Conservation (phyloP, 495 filamentous ascomycete genomes). For the Neurospora intermedia region DNA sequence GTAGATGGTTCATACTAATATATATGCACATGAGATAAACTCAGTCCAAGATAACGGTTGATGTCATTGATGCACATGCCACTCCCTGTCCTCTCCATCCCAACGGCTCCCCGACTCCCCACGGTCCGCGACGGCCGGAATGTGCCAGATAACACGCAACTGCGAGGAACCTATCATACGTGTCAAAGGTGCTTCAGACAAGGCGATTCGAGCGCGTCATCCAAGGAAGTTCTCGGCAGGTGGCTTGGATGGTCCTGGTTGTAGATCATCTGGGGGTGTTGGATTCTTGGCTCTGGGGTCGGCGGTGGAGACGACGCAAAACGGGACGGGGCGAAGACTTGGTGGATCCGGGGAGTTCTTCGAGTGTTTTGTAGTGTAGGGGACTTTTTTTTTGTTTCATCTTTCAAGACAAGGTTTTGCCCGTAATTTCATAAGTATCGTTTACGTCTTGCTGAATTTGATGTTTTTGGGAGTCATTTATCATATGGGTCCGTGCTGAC, state of each 20-base stretch:
- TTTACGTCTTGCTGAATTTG: no score
- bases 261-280: not conserved
- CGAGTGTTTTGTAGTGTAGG: not conserved
- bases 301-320: not conserved
- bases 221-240: not conserved
- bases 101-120: not conserved
- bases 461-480: no score
- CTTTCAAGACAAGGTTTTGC: no score
- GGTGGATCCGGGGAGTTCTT: not conserved
- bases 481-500: no score
- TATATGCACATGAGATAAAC: not conserved
- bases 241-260: not conserved
- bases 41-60: not conserved
- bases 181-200: not conserved
- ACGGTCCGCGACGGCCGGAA: not conserved
- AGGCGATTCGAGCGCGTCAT: not conserved
- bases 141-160: not conserved
- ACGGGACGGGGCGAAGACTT: not conserved
- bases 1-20: not conserved
- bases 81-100: not conserved
- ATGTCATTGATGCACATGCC: not conserved
- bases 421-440: no score
- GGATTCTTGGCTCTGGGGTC: not conserved
- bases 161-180: not conserved
- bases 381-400: not conserved